Base-by-base conservation (phyloP, 306 rosid species). In the Trifolium pratense region DNA sequence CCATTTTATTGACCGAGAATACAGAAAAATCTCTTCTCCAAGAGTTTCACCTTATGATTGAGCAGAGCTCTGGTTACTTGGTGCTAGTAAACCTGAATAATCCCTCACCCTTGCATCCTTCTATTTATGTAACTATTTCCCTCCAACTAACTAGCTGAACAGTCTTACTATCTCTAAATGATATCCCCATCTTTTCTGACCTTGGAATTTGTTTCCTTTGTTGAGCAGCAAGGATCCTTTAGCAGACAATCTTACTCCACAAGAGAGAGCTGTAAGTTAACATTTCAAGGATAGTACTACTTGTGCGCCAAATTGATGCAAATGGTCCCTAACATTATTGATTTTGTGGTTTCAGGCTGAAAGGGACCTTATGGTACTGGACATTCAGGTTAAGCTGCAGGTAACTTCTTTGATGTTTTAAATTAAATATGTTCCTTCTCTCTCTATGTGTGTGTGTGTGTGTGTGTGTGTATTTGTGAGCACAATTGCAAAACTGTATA, bases 371-470 rank as follows among this genome's bases (percentile, higher is more conserved):
- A 94, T 94, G 97, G 99, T 94, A 73, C 85, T 94, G 88, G 99
- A 94, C 82, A 94, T 94, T 75, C 80, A 94, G 85, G 99, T 94
- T 80, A 94, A 94, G 87, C 85, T 94, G 76, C 99, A 94, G 99
- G 99, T 94, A 86, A 56, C 62, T 25, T 68, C 31, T 63, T 43
- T 70, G 58, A 43, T 72, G 80, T 57, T 71, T 58, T 51, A 57
- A 69, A 49, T 64, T 51, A 57, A 76, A 56, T 68, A 21, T 11
- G 40, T 45, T 55, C 56, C 46, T 29, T 20, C 32, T n/a, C 0
- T 75, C 51, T 23, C 71, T 49, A 64, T 23, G 62, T 49, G 42
- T 13, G 31, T 5, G 39, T 6, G 53, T 49, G 9, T 76, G 51
- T 16, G 64, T 51, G 68, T 25, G 32, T 29, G 32, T 29, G 32